Base-by-base conservation (phyloP, 2,329 filamentous ascomycete species). In the Cadophora sp. region DNA sequence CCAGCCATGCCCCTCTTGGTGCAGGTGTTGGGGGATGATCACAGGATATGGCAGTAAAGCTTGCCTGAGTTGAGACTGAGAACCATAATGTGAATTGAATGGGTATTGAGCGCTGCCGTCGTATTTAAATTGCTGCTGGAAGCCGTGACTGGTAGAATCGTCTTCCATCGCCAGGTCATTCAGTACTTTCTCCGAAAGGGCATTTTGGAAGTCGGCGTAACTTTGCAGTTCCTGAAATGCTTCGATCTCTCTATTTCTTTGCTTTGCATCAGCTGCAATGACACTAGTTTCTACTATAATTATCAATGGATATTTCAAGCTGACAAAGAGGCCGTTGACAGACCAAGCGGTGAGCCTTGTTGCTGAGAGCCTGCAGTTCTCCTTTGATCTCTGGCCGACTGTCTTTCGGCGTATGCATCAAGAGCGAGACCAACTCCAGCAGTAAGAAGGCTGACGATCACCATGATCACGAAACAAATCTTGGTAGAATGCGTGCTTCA, bases 21-120 rank as follows among this genome's bases (percentile, higher is more conserved):
- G 83, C 4, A 83, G 79, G 2, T 84, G 75, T 65, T 87, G 85
- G 0, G 83, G 82, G 4, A 87, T 75, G 16, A 86, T 79, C n/a
- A 87, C 80, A 0, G 84, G 83, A 53, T 78, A 76, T 27, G 77
- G 74, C 2, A 83, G 72, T 7, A n/a, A 9, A 24, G 18, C 48
- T 22, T 33, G 48, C 18, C 18, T 48, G n/a, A 13, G 4, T 6
- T 67, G 22, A 9, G 45, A 43, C 43, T 6, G 13, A 30, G 24
- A 2, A 9, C 13, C 27, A 53, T 53, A n/a, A 18, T 8, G 6
- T n/a, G 27, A 9, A 18, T 36, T 1, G 4, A 20, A 33, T 33
- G 18, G 36, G 24, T 8, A 11, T 16, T 33, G 24, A 20, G 3
- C 22, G 27, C 16, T 8, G 11, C 9, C 6, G 16, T 27, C n/a